These are phyloP conservation scores for Coleophoma crateriformis DNA, from an alignment of 2,329 filamentous ascomycete genomes.

Conservation along the genomic window DNA sequence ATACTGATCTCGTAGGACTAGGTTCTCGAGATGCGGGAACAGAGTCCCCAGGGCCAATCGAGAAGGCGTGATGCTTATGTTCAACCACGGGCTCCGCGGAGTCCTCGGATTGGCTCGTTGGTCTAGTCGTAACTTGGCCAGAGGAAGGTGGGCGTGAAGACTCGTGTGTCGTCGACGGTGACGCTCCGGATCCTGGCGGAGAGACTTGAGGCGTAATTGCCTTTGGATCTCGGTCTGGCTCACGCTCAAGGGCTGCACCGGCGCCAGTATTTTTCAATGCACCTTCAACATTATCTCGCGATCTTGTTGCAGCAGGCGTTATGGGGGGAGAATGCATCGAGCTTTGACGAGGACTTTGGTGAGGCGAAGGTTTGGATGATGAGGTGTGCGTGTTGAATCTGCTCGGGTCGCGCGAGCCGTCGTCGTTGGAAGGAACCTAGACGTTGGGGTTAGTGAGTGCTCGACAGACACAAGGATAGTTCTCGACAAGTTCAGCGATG, in stretches of 20 bases:
- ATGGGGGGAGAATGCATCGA: constrained; percentile 83
- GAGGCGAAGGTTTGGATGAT: constrained; percentile 62
- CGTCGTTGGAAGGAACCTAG: constrained; percentile 56
- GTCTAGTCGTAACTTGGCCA: constrained; percentile 18
- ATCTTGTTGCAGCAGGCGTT: constrained; percentile 74
- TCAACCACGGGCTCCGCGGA: constrained; percentile 3
- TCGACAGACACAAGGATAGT: too few relatives aligned
- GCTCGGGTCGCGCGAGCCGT: constrained; percentile 51
- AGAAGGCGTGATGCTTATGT: constrained; percentile 20
- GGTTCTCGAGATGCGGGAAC: constrained; percentile 54
- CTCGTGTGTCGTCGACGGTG: constrained; percentile 29
- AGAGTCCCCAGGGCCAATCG: constrained; percentile 36
- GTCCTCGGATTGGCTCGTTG: constrained; percentile 16
- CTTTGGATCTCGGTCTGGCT: constrained; percentile 32
- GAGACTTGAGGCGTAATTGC: constrained; percentile 68
- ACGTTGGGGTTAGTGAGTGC: too few relatives aligned
- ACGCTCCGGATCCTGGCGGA: constrained; percentile 45
- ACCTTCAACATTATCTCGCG: constrained; percentile 38
- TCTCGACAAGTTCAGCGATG: too few relatives aligned
- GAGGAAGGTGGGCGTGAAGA: constrained; percentile 26
- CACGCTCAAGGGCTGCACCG: constrained; percentile 26
- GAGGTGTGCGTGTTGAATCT: constrained; percentile 60
- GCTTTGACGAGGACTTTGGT: constrained; percentile 59
- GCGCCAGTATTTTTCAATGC: constrained; percentile 24
- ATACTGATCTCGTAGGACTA: constrained; percentile 61